These are phyloP conservation scores for Raphanus raphanistrum DNA, from an alignment of 345 rosid genomes.

Conservation along the genomic window DNA sequence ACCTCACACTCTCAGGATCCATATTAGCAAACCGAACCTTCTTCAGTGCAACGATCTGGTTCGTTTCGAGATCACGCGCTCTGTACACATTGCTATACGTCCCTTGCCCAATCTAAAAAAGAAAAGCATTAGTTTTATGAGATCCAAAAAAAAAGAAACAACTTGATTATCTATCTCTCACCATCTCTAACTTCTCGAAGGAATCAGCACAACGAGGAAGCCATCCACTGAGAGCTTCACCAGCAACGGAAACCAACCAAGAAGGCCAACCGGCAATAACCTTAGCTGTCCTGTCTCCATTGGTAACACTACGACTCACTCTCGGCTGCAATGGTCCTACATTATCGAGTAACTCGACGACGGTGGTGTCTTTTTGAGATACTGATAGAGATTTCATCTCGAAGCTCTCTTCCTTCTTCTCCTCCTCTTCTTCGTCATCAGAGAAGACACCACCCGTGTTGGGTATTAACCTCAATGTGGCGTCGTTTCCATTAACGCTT, in stretches of 20 bases:
- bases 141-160: not conserved
- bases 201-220: slow-evolving; percentile 85
- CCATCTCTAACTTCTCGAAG: slow-evolving; percentile 95
- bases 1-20: slow-evolving; percentile 74
- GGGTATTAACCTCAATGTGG: slow-evolving; percentile 48
- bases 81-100: slow-evolving; percentile 74
- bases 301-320: slow-evolving; percentile 50
- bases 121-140: not conserved
- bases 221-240: slow-evolving; percentile 96
- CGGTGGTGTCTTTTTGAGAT: slow-evolving; percentile 25
- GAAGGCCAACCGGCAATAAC: slow-evolving; percentile 96
- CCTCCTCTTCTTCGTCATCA: slow-evolving; percentile 45
- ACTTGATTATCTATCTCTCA: slow-evolving; percentile 21
- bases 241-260: slow-evolving; percentile 89
- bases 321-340: slow-evolving; percentile 42
- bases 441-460: slow-evolving; percentile 35
- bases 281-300: slow-evolving; percentile 67
- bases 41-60: slow-evolving; percentile 63
- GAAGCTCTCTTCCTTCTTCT: slow-evolving; percentile 13
- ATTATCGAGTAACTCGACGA: slow-evolving; percentile 30
- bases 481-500: slow-evolving; percentile 47
- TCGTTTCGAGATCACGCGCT: slow-evolving; percentile 71
- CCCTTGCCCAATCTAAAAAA: slow-evolving; percentile 63
- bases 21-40: slow-evolving; percentile 69
- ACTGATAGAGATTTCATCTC: slow-evolving; percentile 33